Evolutionary conservation across 345 rosid genomes (phyloP).

Genomic region (Eucalyptus paniculata): DNA sequence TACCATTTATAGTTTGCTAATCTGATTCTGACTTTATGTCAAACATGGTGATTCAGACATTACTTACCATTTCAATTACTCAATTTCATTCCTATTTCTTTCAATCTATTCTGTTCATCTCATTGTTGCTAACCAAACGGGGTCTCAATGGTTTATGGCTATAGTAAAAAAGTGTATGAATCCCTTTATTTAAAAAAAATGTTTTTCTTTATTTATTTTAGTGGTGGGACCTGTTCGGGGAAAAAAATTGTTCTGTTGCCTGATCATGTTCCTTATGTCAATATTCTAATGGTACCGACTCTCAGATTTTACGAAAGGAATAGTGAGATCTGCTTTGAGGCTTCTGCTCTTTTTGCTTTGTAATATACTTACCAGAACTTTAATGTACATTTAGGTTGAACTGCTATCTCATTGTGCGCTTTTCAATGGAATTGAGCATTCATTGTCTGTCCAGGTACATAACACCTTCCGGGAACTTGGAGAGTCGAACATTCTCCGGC

Average conservation of each 20-base stretch:
- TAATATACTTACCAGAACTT: background rate
- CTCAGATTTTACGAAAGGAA: background rate
- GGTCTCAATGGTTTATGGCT: background rate
- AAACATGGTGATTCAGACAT: background rate
- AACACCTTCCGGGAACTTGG: conserved; percentile 72
- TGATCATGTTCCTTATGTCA: background rate
- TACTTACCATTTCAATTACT: background rate
- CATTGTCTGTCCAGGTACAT: conserved; percentile 43
- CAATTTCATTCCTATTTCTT: background rate
- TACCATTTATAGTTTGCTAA: background rate
- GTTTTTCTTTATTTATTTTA: background rate
- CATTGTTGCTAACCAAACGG: background rate
- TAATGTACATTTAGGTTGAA: background rate
- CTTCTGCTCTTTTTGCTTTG: background rate
- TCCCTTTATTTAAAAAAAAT: background rate
- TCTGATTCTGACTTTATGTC: background rate
- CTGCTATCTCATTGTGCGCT: background rate
- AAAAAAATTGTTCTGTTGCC: background rate
- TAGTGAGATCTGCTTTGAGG: background rate
- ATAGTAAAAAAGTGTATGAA: background rate
- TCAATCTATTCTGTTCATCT: background rate
- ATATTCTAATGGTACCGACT: background rate
- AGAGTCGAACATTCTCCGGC: conserved; percentile 63
- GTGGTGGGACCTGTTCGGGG: background rate
- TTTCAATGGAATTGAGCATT: background rate